These are phyloP conservation scores for Ulvella scutata DNA, from an alignment of 139 green algal genomes.

Conservation along the genomic window DNA sequence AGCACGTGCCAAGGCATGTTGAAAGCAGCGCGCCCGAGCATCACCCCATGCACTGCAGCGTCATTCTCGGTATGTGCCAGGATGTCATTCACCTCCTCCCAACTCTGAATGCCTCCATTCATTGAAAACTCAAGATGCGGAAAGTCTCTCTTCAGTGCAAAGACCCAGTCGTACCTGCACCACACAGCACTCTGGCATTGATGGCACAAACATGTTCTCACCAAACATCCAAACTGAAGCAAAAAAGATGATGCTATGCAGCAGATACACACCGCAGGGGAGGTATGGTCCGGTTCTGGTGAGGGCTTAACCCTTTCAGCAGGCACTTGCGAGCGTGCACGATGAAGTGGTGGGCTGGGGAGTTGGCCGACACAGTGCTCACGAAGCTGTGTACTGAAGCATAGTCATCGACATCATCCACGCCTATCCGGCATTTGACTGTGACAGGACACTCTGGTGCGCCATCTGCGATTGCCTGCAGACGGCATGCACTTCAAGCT, in stretches of 20 bases:
- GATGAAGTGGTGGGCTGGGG: conserved; percentile 68
- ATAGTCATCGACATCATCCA: conserved; percentile 45
- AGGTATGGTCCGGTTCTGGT: conserved; percentile 81
- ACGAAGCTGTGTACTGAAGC: conserved; percentile 51
- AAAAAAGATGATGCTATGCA: conserved; percentile 6
- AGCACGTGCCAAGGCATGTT: conserved; percentile 64
- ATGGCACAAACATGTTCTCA: too few relatives aligned
- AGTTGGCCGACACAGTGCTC: conserved; percentile 34
- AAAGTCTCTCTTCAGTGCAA: conserved; percentile 75
- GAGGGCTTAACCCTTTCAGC: conserved; percentile 67
- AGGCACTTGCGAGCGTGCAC: conserved; percentile 88
- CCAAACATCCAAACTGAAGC: neutral
- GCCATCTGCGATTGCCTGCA: neutral
- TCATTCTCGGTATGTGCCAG: neutral
- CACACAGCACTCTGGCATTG: conserved; percentile 3
- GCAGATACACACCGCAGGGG: conserved; percentile 42
- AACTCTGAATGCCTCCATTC: conserved; percentile 24
- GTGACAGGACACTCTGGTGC: conserved; percentile 31
- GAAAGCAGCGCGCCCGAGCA: conserved; percentile 81
- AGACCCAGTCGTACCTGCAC: conserved; percentile 65
- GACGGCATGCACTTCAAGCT: too few relatives aligned
- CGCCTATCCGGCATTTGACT: conserved; percentile 79
- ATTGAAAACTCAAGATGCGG: conserved; percentile 54
- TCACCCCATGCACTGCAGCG: conserved; percentile 63
- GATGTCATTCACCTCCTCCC: conserved; percentile 10